phyloP scores from a whole-genome alignment of 2,329 filamentous ascomycete species.

The Claviceps pazoutovae region DNA sequence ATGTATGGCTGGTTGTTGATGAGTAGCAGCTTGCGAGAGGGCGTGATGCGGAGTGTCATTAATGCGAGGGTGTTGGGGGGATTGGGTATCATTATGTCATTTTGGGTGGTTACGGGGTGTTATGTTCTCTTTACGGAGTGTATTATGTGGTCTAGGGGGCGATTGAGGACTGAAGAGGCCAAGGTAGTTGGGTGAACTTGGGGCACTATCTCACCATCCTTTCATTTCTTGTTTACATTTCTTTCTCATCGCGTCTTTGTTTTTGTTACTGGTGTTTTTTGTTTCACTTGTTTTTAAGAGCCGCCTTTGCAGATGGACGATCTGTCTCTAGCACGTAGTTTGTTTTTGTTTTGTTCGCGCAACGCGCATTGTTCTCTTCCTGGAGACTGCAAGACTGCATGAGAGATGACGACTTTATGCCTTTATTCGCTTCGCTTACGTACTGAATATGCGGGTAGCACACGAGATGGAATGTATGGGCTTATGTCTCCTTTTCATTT shows the following conservation, averaged over 20 bases:
- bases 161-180: conserved; percentile 14
- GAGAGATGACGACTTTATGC: no score
- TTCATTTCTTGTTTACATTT: neutral
- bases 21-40: conserved; percentile 24
- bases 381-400: no score
- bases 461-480: no score
- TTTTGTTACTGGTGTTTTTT: neutral
- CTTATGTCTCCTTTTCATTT: no score
- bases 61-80: conserved; percentile 31
- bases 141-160: conserved; percentile 24
- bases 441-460: no score
- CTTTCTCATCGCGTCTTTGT: neutral
- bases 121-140: conserved; percentile 36
- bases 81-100: conserved; percentile 30
- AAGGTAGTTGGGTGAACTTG: neutral
- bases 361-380: no score
- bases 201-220: neutral
- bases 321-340: no score
- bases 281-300: no score
- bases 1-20: conserved; percentile 31
- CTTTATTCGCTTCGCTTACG: no score
- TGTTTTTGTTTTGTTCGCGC: no score
- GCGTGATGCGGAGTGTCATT: conserved; percentile 22
- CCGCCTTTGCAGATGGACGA: no score
- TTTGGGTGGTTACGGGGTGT: conserved; percentile 34